phyloP scores from a whole-genome alignment of 1,139 yeast genomes.

The Blastobotrys persicus region DNA sequence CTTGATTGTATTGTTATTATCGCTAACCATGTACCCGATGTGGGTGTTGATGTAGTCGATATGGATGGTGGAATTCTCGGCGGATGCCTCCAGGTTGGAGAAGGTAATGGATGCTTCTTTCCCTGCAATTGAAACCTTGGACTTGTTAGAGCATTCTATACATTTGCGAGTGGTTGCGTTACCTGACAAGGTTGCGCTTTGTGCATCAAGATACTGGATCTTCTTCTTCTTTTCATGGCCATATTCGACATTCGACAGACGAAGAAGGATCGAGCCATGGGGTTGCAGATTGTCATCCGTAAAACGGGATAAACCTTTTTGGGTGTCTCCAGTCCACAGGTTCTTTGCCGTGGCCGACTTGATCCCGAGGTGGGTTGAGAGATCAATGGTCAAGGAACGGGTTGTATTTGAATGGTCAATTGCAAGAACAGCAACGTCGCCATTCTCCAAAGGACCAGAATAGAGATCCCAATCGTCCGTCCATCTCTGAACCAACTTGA shows the following conservation, averaged over 20 bases:
- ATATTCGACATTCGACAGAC: background rate
- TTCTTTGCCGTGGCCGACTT: background rate
- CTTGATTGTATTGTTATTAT: background rate
- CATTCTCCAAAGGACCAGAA: background rate
- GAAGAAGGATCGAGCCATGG: background rate
- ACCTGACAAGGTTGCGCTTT: background rate
- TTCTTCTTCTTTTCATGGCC: background rate
- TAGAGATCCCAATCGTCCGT: constrained; percentile 13
- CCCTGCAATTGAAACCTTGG: background rate
- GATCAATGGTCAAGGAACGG: background rate
- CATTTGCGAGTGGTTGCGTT: background rate
- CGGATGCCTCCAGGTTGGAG: background rate
- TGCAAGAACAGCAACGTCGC: background rate
- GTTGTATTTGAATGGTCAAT: background rate
- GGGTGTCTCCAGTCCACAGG: background rate
- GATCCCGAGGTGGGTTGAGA: background rate
- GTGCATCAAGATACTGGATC: background rate
- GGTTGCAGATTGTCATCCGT: background rate
- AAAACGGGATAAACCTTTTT: background rate
- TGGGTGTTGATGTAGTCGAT: background rate
- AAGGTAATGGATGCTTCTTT: background rate
- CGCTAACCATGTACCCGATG: background rate
- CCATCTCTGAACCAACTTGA: constrained; percentile 25
- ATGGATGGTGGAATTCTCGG: background rate
- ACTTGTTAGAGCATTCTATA: background rate